Evolutionary conservation across 768 basidiomycete genomes (phyloP).

Genomic region (Serendipita sp.): DNA sequence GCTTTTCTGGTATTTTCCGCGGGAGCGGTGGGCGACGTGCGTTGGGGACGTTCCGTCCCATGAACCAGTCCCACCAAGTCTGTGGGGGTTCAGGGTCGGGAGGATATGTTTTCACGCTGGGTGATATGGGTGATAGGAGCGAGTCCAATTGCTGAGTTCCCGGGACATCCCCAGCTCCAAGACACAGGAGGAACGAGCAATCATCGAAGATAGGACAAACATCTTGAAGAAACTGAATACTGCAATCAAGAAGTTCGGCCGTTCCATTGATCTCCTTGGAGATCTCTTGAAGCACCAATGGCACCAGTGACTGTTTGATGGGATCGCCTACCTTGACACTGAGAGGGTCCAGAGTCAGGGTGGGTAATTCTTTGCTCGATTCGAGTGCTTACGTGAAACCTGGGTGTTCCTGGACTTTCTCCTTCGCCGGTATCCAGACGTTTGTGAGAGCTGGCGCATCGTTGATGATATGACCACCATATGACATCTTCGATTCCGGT

Average conservation of each 20-base stretch:
- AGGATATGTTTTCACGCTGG: too few species aligned
- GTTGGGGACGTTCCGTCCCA: neutral
- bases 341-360: neutral
- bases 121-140: neutral
- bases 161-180: neutral
- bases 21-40: neutral
- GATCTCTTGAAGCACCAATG: neutral
- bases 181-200: neutral
- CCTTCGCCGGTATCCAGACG: neutral
- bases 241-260: neutral
- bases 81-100: too few species aligned
- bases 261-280: neutral
- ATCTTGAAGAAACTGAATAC: neutral
- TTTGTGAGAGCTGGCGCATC: neutral
- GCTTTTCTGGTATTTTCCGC: neutral
- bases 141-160: neutral
- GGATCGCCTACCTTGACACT: neutral
- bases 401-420: neutral
- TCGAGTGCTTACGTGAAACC: neutral
- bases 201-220: neutral
- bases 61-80: constrained; percentile 1
- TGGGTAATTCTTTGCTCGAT: neutral
- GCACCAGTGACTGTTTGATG: neutral
- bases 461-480: neutral
- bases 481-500: neutral